Evolutionary conservation across 176 grass and related monocot genomes (phyloP).

Genomic region (Typha latifolia): DNA sequence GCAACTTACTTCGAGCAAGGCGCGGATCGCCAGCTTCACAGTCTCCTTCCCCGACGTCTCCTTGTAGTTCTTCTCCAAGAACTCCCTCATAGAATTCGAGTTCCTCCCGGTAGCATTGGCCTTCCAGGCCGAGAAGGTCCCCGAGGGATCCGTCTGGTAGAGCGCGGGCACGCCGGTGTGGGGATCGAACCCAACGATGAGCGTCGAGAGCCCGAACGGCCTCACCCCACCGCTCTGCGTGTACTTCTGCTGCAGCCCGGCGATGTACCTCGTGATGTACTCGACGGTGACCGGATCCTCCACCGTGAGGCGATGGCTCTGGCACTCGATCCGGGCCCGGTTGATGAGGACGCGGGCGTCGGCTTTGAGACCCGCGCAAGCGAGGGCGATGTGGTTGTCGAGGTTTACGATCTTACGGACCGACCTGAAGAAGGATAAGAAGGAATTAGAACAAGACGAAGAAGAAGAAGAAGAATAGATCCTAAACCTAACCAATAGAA

Average conservation of each 20-base stretch:
- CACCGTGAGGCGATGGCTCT: conserved; percentile 89
- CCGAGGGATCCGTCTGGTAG: conserved; percentile 87
- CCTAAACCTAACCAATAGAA: not conserved
- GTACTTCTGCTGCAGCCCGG: conserved; percentile 96
- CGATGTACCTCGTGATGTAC: conserved; percentile 97
- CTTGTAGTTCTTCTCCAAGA: conserved; percentile 98
- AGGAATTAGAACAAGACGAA: not conserved
- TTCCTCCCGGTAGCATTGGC: conserved; percentile 95
- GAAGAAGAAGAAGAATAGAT: not conserved
- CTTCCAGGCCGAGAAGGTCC: conserved; percentile 95
- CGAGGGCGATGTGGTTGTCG: conserved; percentile 84
- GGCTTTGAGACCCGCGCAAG: conserved; percentile 94
- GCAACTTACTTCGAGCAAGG: conserved; percentile 64
- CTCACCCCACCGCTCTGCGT: conserved; percentile 81
- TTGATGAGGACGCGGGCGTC: conserved; percentile 93
- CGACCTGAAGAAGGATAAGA: conserved; percentile 24
- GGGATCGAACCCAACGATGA: conserved; percentile 89
- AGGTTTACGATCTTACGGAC: conserved; percentile 87
- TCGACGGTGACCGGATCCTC: conserved; percentile 92
- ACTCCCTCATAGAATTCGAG: conserved; percentile 91
- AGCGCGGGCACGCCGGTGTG: conserved; percentile 57
- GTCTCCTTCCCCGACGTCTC: conserved; percentile 90
- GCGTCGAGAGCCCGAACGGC: conserved; percentile 83
- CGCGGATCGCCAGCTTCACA: conserved; percentile 76
- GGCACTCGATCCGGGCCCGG: conserved; percentile 87